These are phyloP conservation scores for Coelastrella sp. DNA, from an alignment of 139 green algal genomes.

Conservation along the genomic window DNA sequence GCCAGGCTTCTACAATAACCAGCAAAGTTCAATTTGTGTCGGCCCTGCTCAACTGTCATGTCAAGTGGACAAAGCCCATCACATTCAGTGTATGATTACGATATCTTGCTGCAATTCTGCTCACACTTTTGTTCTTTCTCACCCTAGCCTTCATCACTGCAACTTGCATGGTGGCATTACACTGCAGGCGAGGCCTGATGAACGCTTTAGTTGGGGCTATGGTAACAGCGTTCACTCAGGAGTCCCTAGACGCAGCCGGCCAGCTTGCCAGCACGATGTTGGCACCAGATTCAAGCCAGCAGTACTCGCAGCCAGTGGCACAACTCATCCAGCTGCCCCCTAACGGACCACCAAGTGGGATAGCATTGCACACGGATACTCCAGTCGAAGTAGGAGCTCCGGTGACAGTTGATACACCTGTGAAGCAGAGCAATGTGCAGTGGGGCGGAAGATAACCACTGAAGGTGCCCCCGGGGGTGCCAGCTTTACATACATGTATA, in stretches of 20 bases:
- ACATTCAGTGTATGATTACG: no score
- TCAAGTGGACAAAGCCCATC: no score
- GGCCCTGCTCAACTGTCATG: no score
- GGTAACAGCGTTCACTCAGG: neutral
- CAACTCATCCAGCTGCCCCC: constrained; percentile 7
- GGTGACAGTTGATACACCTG: constrained; percentile 16
- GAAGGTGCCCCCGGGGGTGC: no score
- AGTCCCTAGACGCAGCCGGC: neutral
- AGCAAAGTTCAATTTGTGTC: no score
- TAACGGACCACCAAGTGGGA: neutral
- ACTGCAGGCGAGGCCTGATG: neutral
- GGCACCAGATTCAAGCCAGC: neutral
- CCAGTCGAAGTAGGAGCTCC: neutral
- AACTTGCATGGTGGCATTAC: neutral
- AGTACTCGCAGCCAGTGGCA: neutral
- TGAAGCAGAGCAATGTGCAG: constrained; percentile 11
- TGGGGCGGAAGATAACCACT: neutral
- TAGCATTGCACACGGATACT: neutral
- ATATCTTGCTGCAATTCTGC: neutral
- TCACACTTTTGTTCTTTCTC: neutral
- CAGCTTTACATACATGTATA: no score
- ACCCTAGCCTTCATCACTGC: neutral
- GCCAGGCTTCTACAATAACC: no score
- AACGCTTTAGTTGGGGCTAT: neutral
- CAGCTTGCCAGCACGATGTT: neutral